Evolutionary conservation across 2,329 filamentous ascomycete species (phyloP), one percentile per base, ranked within the genome.

Genomic region (Lecanicillium sp.): DNA sequence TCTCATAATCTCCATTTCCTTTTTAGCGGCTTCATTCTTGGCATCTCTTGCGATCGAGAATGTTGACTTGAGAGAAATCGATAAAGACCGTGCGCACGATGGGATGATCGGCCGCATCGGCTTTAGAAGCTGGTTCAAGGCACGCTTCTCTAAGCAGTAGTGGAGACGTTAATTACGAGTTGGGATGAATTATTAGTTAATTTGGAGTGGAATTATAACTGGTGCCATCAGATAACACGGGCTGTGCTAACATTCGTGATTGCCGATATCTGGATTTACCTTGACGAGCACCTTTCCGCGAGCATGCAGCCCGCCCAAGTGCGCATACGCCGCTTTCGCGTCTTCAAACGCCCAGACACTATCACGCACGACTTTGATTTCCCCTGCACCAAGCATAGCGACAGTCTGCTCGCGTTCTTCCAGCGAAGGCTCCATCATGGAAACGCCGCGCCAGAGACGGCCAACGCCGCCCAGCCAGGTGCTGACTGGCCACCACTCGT

Each of bases 271-370:
- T 1, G 51, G 44, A 50, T 61, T 56, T 12, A 66, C 61, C 52
- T 60, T 60, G 24, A 69, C 61, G 32, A 71, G 51, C 2, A 71
- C 56, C 56, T 71, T 71, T 1, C 68, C 67, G 11, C 58, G 58
- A 0, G 67, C 62, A 49, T 66, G 62, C 24, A 64, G 47, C 14
- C 59, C 63, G 9, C 56, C 57, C 2, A 70, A 36, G 42, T 58
- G 57, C 11, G 57, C 60, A 51, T 67, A 71, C 5, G 65, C 69
- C 52, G 64, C 61, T 42, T 60, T 54, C 5, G 53, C 60, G 38
- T 70, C 55, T 10, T 67, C 64, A 50, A 72, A 67, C 2, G 53
- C 44, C 58, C 66, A 67, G 29, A 63, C 55, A 30, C 62, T 65
- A 47, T 70, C 69, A 17, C 69, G 55, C 14, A 67, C 58, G 4